Conservation (phyloP, 1,139 yeast genomes). For the Hanseniaspora gamundiae region DNA sequence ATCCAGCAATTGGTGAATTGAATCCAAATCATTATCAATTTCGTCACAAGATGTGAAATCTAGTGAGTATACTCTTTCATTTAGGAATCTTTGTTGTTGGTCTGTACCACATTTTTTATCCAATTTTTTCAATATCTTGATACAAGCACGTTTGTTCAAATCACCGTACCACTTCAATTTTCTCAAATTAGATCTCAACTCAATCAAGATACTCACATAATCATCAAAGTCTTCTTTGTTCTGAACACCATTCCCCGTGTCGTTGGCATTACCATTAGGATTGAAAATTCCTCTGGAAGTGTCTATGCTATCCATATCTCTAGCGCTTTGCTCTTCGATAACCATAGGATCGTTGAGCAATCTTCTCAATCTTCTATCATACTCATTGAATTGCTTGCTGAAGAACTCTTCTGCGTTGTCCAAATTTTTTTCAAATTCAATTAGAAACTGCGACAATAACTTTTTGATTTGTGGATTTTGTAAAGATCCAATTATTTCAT, state of each 20-base stretch:
- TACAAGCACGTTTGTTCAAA: conserved; percentile 79
- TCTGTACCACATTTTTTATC: conserved; percentile 74
- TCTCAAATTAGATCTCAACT: conserved; percentile 63
- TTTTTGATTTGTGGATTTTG: conserved; percentile 31
- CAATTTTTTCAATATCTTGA: conserved; percentile 78
- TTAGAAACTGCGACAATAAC: conserved; percentile 55
- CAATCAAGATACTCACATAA: conserved; percentile 60
- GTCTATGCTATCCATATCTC: background rate
- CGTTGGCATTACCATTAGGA: background rate
- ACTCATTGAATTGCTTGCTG: conserved; percentile 60
- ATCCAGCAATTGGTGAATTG: conserved; percentile 44
- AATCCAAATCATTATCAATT: conserved; percentile 39
- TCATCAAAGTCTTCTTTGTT: conserved; percentile 68
- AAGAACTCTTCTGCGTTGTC: conserved; percentile 75
- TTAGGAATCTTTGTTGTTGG: conserved; percentile 54
- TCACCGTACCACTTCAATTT: conserved; percentile 92
- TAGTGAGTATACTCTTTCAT: conserved; percentile 59
- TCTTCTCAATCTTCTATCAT: conserved; percentile 51
- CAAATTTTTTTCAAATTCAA: conserved; percentile 66
- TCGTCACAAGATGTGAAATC: conserved; percentile 65
- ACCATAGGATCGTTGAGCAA: conserved; percentile 23
- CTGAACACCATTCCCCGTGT: conserved; percentile 17
- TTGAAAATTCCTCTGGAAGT: background rate
- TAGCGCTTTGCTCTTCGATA: conserved; percentile 1
- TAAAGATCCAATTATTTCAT: conserved; percentile 10